A percentile compares a stretch with the other conserved stretches of the same genome.
Evolutionary conservation across 2,329 filamentous ascomycete species (phyloP).

Genomic region (Xylaria sp.): DNA sequence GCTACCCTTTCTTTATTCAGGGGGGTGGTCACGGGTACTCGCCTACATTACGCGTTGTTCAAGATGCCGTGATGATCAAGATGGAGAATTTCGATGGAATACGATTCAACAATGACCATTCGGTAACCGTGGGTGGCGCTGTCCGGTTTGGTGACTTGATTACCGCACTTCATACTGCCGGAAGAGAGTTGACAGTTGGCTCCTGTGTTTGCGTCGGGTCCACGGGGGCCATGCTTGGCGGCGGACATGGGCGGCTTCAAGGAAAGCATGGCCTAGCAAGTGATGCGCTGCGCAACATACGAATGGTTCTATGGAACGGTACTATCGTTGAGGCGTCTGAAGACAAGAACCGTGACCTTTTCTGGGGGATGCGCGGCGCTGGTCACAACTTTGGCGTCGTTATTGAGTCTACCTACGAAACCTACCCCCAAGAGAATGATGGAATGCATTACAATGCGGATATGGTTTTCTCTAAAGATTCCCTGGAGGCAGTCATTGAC

Average conservation of each 20-base stretch:
- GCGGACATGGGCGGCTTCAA: conserved; percentile 47
- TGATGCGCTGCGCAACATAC: conserved; percentile 45
- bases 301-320: conserved; percentile 45
- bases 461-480: conserved; percentile 15
- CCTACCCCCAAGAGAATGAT: conserved; percentile 10
- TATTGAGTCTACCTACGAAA: conserved; percentile 8
- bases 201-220: conserved; percentile 12
- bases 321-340: conserved; percentile 35
- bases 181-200: conserved; percentile 1
- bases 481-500: conserved; percentile 7
- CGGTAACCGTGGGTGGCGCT: conserved; percentile 3
- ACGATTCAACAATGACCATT: conserved; percentile 1
- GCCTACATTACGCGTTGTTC: conserved; percentile 1
- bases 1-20: conserved; percentile 2
- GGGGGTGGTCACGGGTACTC: conserved; percentile 12
- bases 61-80: conserved; percentile 7
- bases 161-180: neutral
- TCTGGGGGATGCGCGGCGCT: conserved; percentile 49
- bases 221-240: conserved; percentile 41
- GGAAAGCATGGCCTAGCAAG: conserved; percentile 45
- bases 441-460: conserved; percentile 14
- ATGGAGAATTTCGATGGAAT: conserved; percentile 8
- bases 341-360: conserved; percentile 41
- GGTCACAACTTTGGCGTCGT: conserved; percentile 49
- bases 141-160: neutral